Evolutionary conservation across 2,329 filamentous ascomycete genomes (phyloP).

Genomic region (Piedraia hortae): DNA sequence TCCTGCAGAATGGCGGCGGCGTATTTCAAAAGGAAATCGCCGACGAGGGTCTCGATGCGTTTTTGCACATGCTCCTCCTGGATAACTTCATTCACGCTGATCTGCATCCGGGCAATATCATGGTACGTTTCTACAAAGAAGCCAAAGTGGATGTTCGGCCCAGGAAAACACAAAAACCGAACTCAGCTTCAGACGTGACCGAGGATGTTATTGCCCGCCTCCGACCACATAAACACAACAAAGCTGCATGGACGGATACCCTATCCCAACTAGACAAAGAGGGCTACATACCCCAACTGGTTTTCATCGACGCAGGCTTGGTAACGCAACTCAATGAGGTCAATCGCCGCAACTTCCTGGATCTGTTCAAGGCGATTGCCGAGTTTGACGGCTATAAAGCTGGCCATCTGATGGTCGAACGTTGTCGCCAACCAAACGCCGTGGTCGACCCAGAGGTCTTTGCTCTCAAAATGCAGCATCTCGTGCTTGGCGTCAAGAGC

Average conservation of each 20-base stretch:
- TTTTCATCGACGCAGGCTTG: conserved; percentile 91
- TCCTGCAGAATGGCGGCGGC: conserved; percentile 73
- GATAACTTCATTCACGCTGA: conserved; percentile 97
- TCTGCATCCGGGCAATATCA: conserved; percentile 91
- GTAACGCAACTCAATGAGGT: conserved; percentile 75
- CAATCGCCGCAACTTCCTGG: conserved; percentile 77
- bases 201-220: conserved; percentile 63
- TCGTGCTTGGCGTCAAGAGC: conserved; percentile 74
- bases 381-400: conserved; percentile 94
- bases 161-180: conserved; percentile 6
- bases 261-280: conserved; percentile 55
- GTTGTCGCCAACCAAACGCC: conserved; percentile 72
- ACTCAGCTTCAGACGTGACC: conserved; percentile 45
- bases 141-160: conserved; percentile 34
- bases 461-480: conserved; percentile 85
- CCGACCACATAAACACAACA: conserved; percentile 41
- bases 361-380: conserved; percentile 81
- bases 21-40: conserved; percentile 86
- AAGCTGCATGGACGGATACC: conserved; percentile 39
- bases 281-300: conserved; percentile 74
- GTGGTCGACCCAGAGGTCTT: conserved; percentile 79
- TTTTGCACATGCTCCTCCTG: conserved; percentile 82
- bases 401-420: conserved; percentile 83
- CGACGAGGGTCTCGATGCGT: conserved; percentile 81
- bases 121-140: conserved; percentile 92